Percentiles rank a stretch among this genome's conserved stretches.
Evolutionary conservation across 306 rosid genomes (phyloP).

Genomic region (Prosopis cineraria): DNA sequence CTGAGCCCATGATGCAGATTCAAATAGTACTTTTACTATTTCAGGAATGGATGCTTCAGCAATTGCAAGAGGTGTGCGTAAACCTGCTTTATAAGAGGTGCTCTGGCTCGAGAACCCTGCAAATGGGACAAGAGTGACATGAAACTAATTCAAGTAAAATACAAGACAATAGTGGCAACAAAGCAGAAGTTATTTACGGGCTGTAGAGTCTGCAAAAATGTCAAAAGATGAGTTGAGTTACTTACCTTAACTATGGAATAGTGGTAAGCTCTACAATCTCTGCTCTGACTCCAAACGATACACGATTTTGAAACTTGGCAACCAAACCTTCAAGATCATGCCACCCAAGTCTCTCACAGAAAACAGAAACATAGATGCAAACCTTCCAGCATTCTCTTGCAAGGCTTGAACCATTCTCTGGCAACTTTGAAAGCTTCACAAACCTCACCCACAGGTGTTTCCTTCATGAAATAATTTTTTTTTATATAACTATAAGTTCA

Average conservation of each 20-base stretch:
- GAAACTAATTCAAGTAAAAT: constrained; percentile 9
- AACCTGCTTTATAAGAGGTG: constrained; percentile 95
- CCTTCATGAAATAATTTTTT: constrained; percentile 54
- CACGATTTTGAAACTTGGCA: constrained; percentile 91
- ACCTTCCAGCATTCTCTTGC: constrained; percentile 98
- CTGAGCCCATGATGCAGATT: constrained; percentile 85
- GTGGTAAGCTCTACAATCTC: constrained; percentile 96
- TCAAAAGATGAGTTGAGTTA: constrained; percentile 11
- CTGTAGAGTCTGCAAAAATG: constrained; percentile 16
- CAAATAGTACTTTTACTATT: constrained; percentile 83
- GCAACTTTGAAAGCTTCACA: constrained; percentile 93
- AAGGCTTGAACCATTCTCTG: constrained; percentile 94
- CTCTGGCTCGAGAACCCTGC: constrained; percentile 98
- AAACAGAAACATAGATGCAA: constrained; percentile 93
- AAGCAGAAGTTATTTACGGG: constrained; percentile 21
- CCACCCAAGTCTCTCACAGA: constrained; percentile 99
- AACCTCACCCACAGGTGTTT: constrained; percentile 83
- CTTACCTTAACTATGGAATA: constrained; percentile 86
- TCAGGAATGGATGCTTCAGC: constrained; percentile 94
- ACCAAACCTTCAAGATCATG: constrained; percentile 90
- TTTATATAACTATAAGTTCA: constrained; percentile 7
- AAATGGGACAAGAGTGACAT: constrained; percentile 39
- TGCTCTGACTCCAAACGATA: constrained; percentile 93
- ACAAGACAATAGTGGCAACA: constrained; percentile 17
- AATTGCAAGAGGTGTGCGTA: constrained; percentile 87